These are phyloP conservation scores for Suhomyces canberraensis DNA, from an alignment of 805 yeast species.

Conservation along the genomic window DNA sequence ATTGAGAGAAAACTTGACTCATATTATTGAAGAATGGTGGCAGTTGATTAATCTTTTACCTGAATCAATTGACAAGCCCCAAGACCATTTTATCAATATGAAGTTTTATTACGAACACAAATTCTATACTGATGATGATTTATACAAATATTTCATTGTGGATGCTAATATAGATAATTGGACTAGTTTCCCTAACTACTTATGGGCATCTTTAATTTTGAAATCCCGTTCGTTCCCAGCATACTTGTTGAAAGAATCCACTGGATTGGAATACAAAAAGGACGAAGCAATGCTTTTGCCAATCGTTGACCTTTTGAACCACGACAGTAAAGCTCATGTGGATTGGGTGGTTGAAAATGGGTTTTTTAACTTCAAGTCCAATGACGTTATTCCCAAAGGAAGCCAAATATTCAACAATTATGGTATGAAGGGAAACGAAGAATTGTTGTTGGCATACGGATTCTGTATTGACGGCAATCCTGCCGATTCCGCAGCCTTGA, in stretches of 20 bases:
- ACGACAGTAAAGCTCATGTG: conserved; percentile 57
- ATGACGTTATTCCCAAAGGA: conserved; percentile 26
- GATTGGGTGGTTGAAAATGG: conserved; percentile 50
- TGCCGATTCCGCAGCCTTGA: conserved; percentile 57
- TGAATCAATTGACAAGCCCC: conserved; percentile 27
- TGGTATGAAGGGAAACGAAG: conserved; percentile 87
- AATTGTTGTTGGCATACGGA: conserved; percentile 77
- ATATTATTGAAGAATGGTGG: conserved; percentile 63
- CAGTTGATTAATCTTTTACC: conserved; percentile 30
- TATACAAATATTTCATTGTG: conserved; percentile 23
- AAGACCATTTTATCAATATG: conserved; percentile 36
- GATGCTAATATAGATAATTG: conserved; percentile 39
- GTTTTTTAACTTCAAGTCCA: conserved; percentile 41
- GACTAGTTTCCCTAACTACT: conserved; percentile 63
- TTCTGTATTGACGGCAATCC: conserved; percentile 58
- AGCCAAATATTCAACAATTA: conserved; percentile 72
- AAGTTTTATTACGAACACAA: conserved; percentile 43
- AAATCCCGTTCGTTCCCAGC: conserved; percentile 82
- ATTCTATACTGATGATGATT: conserved; percentile 35
- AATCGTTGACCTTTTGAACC: conserved; percentile 75
- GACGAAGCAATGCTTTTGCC: conserved; percentile 73
- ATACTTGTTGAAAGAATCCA: conserved; percentile 44
- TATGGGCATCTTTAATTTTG: conserved; percentile 73
- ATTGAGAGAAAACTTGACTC: conserved; percentile 43
- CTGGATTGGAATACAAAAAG: conserved; percentile 22